Conservation (phyloP, 2,329 filamentous ascomycete species). For the Colletotrichum navitas region DNA sequence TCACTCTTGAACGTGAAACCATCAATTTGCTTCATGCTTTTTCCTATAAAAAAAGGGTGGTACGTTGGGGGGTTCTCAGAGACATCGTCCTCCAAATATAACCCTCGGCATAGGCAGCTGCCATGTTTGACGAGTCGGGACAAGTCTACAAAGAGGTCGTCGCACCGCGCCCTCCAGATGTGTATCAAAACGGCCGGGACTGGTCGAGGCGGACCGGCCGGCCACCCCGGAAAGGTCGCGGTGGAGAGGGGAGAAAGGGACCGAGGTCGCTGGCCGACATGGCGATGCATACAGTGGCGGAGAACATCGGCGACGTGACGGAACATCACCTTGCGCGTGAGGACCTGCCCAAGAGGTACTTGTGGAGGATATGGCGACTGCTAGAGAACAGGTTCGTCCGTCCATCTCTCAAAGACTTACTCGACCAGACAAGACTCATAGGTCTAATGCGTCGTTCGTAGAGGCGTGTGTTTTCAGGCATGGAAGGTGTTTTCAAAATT, state of each 20-base stretch:
- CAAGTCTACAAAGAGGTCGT: slow-evolving; percentile 56
- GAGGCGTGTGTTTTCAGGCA: slow-evolving; percentile 55
- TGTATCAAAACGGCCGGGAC: slow-evolving; percentile 46
- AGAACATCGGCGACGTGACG: slow-evolving; percentile 53
- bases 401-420: background rate
- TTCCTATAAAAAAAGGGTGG: background rate
- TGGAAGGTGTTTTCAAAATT: slow-evolving; percentile 56
- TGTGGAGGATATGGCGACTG: slow-evolving; percentile 56
- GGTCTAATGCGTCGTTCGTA: slow-evolving; percentile 37
- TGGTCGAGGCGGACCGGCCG: slow-evolving; percentile 52
- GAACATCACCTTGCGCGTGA: slow-evolving; percentile 49
- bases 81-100: background rate
- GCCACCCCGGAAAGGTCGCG: slow-evolving; percentile 45
- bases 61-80: background rate
- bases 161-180: slow-evolving; percentile 47
- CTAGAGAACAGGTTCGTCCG: slow-evolving; percentile 54
- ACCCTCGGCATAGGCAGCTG: background rate
- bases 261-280: slow-evolving; percentile 56
- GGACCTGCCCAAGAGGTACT: slow-evolving; percentile 50
- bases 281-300: slow-evolving; percentile 53
- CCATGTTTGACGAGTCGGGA: slow-evolving; percentile 53
- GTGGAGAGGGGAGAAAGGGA: slow-evolving; percentile 47
- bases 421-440: slow-evolving; percentile 1
- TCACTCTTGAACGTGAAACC: background rate
- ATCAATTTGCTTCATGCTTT: background rate